Base-by-base conservation (phyloP, 2,329 filamentous ascomycete genomes). In the Alternaria longipes region DNA sequence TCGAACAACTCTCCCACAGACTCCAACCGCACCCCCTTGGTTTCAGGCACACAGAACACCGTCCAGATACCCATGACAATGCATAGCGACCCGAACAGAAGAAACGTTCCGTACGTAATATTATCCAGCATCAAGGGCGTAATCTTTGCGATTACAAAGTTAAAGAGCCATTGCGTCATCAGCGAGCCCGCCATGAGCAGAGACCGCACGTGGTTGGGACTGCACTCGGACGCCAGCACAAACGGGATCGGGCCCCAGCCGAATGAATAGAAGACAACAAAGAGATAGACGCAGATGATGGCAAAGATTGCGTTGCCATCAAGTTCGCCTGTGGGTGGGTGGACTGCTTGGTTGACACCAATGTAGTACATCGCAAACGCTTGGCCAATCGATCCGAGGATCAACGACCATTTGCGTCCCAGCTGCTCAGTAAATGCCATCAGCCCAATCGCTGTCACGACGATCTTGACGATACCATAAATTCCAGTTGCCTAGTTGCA, bases 221-320 rank as follows among this genome's bases (percentile, higher is more conserved):
- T 72, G 68, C 76, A 80, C 60, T 83, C 81, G 6, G 77, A 78
- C 9, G 73, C 74, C n/a, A 83, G 71, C 18, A 83, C 77, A 59
- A 81, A 83, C 1, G 81, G 80, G 7, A 80, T 80, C 1, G 81
- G 81, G 5, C 81, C 81, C 81, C 81, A 83, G n/a, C 75, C 81
- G 54, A 82, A 81, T 3, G 75, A 79, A 71, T 82, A 83, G 67
- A 82, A 82, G 9, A 82, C 79, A 8, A 82, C 81, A 54, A 82
- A 83, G 7, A 82, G 73, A 62, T 84, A 85, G 5, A 85, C 81
- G 71, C 84, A 85, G 53, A 85, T 79, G 73, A 85, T 84, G 8
- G 82, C 80, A 50, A 85, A 81, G 47, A 78, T 79, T 59, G 73
- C 73, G 44, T 72, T 74, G 49, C 77, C 77, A 41, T 72, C 74